phyloP scores from a whole-genome alignment of 345 rosid genomes.

The Populus deltoides region DNA sequence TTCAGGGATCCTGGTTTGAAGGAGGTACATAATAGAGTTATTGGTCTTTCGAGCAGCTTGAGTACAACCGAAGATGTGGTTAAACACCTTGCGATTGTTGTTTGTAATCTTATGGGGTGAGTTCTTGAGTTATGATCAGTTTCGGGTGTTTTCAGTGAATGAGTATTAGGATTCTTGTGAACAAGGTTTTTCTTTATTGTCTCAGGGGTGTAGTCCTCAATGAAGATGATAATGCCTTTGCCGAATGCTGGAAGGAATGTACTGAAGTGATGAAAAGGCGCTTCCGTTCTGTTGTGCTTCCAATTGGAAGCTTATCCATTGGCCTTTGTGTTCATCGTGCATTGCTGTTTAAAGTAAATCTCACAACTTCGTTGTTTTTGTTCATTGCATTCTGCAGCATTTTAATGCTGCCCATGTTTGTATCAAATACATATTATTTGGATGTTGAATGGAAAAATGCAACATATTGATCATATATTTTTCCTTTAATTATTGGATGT shows the following conservation, averaged over 20 bases:
- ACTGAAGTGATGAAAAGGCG: conserved; percentile 9
- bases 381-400: not conserved
- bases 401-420: not conserved
- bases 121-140: not conserved
- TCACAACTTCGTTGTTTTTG: not conserved
- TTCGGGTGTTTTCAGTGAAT: not conserved
- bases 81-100: conserved; percentile 21
- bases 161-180: not conserved
- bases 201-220: conserved; percentile 13
- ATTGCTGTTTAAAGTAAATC: conserved; percentile 26
- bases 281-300: conserved; percentile 22
- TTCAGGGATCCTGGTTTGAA: conserved; percentile 20
- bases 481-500: not conserved
- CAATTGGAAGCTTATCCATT: conserved; percentile 27
- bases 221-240: conserved; percentile 19
- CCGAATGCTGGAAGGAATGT: conserved; percentile 19
- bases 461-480: not conserved
- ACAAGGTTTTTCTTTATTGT: not conserved
- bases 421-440: not conserved
- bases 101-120: conserved; percentile 29
- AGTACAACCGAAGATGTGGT: conserved; percentile 6
- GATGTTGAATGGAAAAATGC: not conserved
- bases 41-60: conserved; percentile 11
- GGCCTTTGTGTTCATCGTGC: conserved; percentile 34
- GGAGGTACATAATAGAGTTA: conserved; percentile 15